These are phyloP conservation scores for Globisporangium canariense DNA, from an alignment of 352 stramenopile genomes.

Conservation along the genomic window DNA sequence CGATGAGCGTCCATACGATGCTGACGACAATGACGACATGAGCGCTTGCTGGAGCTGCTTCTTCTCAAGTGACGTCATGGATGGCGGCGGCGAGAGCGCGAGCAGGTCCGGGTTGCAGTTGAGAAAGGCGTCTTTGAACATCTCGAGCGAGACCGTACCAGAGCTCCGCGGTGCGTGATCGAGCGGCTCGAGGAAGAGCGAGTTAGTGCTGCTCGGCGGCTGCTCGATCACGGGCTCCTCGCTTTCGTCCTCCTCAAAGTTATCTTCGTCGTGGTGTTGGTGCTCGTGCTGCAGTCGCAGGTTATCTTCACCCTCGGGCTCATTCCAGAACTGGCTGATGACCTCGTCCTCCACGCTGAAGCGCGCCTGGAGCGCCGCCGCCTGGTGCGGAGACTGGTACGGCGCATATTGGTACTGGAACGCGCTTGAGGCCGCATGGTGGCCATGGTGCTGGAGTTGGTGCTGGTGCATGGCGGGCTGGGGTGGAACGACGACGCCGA, in stretches of 20 bases:
- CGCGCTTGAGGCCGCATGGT: background rate
- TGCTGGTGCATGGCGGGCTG: background rate
- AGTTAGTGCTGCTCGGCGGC: conserved; percentile 21
- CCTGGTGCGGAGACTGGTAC: background rate
- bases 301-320: conserved; percentile 10
- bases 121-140: conserved; percentile 29
- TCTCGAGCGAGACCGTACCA: conserved; percentile 15
- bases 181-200: conserved; percentile 19
- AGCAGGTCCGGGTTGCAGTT: conserved; percentile 18
- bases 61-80: conserved; percentile 5
- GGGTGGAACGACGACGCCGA: conserved; percentile 3
- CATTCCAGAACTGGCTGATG: conserved; percentile 15
- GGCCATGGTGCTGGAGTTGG: background rate
- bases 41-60: background rate
- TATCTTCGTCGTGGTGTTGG: background rate
- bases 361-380: background rate
- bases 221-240: conserved; percentile 5
- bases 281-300: background rate
- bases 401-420: background rate
- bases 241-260: background rate
- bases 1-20: background rate
- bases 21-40: background rate
- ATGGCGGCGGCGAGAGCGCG: conserved; percentile 7
- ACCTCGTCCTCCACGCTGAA: conserved; percentile 15
- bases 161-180: conserved; percentile 15